Conservation (phyloP, 2,329 filamentous ascomycete genomes). For the Amauroascus niger region DNA sequence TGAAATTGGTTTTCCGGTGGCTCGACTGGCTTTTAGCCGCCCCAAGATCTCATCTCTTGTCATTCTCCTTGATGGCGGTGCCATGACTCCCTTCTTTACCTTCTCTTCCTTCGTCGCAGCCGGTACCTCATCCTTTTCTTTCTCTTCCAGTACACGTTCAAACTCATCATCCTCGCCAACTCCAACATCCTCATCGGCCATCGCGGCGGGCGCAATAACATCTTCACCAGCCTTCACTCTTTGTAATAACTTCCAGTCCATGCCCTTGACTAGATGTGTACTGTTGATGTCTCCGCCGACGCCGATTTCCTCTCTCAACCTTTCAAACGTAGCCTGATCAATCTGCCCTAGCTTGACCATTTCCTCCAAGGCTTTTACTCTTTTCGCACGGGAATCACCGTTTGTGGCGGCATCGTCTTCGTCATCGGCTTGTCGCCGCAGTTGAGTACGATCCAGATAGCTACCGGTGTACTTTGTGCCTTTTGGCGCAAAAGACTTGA, state of each 20-base stretch:
- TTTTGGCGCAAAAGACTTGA: constrained; percentile 67
- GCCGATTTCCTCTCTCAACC: constrained; percentile 60
- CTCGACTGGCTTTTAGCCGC: constrained; percentile 48
- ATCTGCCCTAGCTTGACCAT: constrained; percentile 76
- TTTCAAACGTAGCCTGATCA: constrained; percentile 67
- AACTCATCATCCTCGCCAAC: constrained; percentile 52
- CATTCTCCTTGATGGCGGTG: constrained; percentile 41
- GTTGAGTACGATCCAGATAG: constrained; percentile 71
- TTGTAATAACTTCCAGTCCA: constrained; percentile 66
- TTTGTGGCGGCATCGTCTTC: constrained; percentile 40
- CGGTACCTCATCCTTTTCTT: constrained; percentile 26
- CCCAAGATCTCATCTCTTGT: constrained; percentile 51
- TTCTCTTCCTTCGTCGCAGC: constrained; percentile 29
- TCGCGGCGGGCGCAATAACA: constrained; percentile 34
- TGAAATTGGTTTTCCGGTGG: constrained; percentile 33
- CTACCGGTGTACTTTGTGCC: constrained; percentile 69
- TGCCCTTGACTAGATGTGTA: constrained; percentile 82
- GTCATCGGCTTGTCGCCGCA: constrained; percentile 47
- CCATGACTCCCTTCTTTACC: constrained; percentile 47
- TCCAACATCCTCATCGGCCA: constrained; percentile 26
- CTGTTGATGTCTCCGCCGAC: constrained; percentile 68
- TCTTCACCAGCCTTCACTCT: constrained; percentile 44
- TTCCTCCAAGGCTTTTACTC: constrained; percentile 71
- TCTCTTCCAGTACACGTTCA: constrained; percentile 35
- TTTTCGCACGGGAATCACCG: constrained; percentile 39